A percentile compares a stretch with the other conserved stretches of the same genome.
These are phyloP conservation scores for Ophiobolus disseminans DNA, from an alignment of 2,329 filamentous ascomycete genomes.

Conservation along the genomic window DNA sequence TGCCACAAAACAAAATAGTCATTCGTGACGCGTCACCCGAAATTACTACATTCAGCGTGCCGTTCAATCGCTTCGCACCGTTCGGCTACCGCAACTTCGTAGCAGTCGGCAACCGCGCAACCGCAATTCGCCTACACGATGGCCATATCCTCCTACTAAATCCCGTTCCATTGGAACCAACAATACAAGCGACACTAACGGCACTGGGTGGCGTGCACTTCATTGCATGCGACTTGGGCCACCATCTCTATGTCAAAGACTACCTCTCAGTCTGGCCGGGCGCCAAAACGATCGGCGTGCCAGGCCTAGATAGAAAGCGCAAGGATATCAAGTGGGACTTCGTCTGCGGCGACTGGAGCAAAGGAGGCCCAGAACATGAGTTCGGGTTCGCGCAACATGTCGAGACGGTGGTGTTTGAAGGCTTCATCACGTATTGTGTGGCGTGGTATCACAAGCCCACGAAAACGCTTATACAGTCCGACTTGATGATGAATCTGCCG, in stretches of 20 bases:
- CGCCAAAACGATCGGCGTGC: slow-evolving; percentile 20
- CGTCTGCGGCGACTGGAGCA: slow-evolving; percentile 15
- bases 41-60: slow-evolving; percentile 21
- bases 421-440: slow-evolving; percentile 22
- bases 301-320: slow-evolving; percentile 15
- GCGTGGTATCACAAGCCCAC: slow-evolving; percentile 24
- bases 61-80: slow-evolving; percentile 25
- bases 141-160: slow-evolving; percentile 18
- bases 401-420: slow-evolving; percentile 23
- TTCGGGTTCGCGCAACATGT: slow-evolving; percentile 19
- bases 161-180: slow-evolving; percentile 12
- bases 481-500: slow-evolving; percentile 25
- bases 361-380: slow-evolving; percentile 16
- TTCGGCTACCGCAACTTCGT: slow-evolving; percentile 23
- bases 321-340: slow-evolving; percentile 21
- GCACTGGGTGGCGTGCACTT: slow-evolving; percentile 19
- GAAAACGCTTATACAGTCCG: slow-evolving; percentile 18
- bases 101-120: slow-evolving; percentile 25
- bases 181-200: slow-evolving; percentile 11
- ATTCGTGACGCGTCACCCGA: slow-evolving; percentile 13
- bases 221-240: slow-evolving; percentile 18
- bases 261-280: slow-evolving; percentile 16
- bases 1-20: background rate
- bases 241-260: slow-evolving; percentile 16
- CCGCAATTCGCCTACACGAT: slow-evolving; percentile 16